phyloP scores from a whole-genome alignment of 306 rosid species.

The Delonix regia region DNA sequence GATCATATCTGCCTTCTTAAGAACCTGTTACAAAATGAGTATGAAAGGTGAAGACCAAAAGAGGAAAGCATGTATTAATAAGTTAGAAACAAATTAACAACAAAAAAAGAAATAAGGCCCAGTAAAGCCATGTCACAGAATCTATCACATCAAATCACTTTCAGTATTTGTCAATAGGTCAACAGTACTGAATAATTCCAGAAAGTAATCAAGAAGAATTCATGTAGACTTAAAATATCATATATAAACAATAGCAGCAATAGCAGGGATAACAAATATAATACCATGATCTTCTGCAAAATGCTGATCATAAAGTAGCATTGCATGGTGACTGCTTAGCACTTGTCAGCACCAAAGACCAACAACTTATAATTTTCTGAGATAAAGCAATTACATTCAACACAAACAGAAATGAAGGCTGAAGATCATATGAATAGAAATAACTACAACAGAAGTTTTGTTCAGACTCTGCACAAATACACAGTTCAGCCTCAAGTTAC shows the following conservation, averaged over 20 bases:
- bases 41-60: conserved; percentile 23
- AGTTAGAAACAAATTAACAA: conserved; percentile 7
- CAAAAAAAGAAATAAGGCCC: neutral
- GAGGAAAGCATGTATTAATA: neutral
- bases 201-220: conserved; percentile 3
- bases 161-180: neutral
- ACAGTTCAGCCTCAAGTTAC: neutral
- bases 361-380: neutral
- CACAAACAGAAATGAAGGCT: neutral
- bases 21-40: conserved; percentile 64
- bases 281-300: neutral
- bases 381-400: neutral
- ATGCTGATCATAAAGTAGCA: neutral
- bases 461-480: neutral
- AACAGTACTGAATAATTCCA: conserved; percentile 20
- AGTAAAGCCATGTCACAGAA: conserved; percentile 17
- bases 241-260: conserved; percentile 9
- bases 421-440: conserved; percentile 22
- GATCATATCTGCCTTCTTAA: conserved; percentile 97
- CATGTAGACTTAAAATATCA: neutral
- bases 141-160: conserved; percentile 15
- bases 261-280: neutral
- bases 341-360: conserved; percentile 17
- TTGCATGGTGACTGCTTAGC: neutral
- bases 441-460: neutral